Conservation (phyloP, 2,329 filamentous ascomycete species). For the Cadophora luteo-olivacea region DNA sequence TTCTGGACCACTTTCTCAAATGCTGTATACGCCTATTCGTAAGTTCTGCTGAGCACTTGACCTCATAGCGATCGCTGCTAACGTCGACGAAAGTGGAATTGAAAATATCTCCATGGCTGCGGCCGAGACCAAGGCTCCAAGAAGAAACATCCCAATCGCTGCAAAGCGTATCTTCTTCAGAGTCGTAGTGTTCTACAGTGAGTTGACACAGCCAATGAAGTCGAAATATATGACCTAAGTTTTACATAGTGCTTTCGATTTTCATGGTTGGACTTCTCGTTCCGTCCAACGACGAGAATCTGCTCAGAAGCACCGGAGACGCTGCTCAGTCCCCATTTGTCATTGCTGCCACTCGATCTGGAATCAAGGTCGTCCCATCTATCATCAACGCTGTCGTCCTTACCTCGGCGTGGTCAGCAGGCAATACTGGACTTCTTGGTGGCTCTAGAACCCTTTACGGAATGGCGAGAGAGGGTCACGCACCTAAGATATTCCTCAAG, state of each 20-base stretch:
- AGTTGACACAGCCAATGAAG: background rate
- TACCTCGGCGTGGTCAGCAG: conserved; percentile 72
- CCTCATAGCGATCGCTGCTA: conserved; percentile 39
- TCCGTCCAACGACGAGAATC: conserved; percentile 55
- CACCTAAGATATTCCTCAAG: conserved; percentile 58
- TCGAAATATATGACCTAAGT: conserved; percentile 6
- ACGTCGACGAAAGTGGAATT: conserved; percentile 55
- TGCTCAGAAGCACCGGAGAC: conserved; percentile 49
- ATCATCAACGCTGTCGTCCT: conserved; percentile 81
- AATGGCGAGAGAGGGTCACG: conserved; percentile 62
- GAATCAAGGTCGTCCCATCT: conserved; percentile 71
- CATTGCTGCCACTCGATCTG: conserved; percentile 72
- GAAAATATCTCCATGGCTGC: conserved; percentile 62
- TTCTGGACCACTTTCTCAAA: conserved; percentile 52
- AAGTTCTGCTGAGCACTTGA: background rate
- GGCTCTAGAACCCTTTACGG: conserved; percentile 65
- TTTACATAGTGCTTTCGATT: conserved; percentile 44
- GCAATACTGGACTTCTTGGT: conserved; percentile 69
- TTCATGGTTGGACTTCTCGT: conserved; percentile 62
- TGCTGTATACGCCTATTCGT: conserved; percentile 54
- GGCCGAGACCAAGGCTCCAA: conserved; percentile 60
- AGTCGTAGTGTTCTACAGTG: conserved; percentile 58
- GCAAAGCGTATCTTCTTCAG: conserved; percentile 58
- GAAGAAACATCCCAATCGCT: conserved; percentile 61
- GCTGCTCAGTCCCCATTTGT: conserved; percentile 69